Percentiles rank a stretch among this genome's conserved stretches.
phyloP scores from a whole-genome alignment of 345 rosid species.

The Eucalyptus marginata region DNA sequence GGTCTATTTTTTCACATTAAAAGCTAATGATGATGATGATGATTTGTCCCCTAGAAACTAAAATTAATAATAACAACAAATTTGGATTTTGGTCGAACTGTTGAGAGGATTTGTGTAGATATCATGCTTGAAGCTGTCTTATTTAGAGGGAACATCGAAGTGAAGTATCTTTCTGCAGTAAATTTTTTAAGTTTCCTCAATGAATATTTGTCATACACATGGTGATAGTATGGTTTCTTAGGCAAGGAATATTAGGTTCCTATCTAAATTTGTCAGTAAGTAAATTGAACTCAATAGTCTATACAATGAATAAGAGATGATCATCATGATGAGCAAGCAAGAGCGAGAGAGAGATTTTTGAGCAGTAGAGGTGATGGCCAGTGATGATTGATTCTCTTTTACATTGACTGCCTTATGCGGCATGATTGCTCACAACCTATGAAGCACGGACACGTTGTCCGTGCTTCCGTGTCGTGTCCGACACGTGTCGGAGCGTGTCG shows the following conservation, averaged over 20 bases:
- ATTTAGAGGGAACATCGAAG: background rate
- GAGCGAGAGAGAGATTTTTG: background rate
- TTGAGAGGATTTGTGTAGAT: background rate
- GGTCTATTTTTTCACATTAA: background rate
- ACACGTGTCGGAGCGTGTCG: too few species aligned
- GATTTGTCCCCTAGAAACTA: background rate
- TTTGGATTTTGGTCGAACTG: background rate
- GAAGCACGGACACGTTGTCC: too few species aligned
- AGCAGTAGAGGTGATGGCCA: background rate
- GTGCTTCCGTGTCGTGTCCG: too few species aligned
- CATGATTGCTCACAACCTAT: background rate
- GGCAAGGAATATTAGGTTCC: background rate
- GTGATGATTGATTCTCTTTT: background rate
- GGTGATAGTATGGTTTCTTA: background rate
- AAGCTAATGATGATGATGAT: background rate
- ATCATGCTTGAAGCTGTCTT: background rate
- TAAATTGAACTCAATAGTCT: background rate
- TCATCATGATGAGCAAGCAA: background rate
- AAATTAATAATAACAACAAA: background rate
- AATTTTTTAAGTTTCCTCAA: background rate
- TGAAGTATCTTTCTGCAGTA: background rate
- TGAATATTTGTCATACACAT: background rate
- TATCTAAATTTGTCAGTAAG: background rate
- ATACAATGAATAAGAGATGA: background rate
- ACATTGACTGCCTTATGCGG: background rate